Conservation (phyloP, 225 moss, liverwort and hornwort genomes). For the Pseudoscleropodium purum region DNA sequence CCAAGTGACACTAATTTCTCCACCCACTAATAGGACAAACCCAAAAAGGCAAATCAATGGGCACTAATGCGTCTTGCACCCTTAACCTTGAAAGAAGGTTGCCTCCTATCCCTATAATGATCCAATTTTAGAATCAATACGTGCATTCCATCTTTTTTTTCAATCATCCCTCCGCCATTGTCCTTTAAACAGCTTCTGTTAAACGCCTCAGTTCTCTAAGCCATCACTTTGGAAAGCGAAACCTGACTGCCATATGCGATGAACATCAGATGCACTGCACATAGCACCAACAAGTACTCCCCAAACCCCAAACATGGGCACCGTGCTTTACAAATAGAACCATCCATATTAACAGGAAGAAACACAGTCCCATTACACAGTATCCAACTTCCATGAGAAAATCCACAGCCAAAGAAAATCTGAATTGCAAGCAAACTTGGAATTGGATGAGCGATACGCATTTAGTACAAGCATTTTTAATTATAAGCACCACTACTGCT, state of each 20-base stretch:
- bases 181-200: too few relatives aligned
- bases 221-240: neutral
- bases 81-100: neutral
- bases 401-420: neutral
- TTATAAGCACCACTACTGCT: neutral
- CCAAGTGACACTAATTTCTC: neutral
- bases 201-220: neutral
- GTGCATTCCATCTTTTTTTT: too few relatives aligned
- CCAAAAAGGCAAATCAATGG: neutral
- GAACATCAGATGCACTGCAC: neutral
- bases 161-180: too few relatives aligned
- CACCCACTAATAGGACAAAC: neutral
- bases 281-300: neutral
- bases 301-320: too few relatives aligned
- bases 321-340: neutral
- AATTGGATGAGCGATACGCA: neutral
- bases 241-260: neutral
- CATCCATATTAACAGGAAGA: neutral
- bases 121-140: too few relatives aligned
- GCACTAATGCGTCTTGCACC: neutral
- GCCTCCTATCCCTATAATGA: neutral
- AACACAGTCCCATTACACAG: neutral
- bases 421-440: neutral
- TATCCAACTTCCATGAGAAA: neutral
- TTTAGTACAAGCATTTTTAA: neutral